These are phyloP conservation scores for Testicularia cyperi DNA, from an alignment of 1,284 basidiomycete species.

Conservation along the genomic window DNA sequence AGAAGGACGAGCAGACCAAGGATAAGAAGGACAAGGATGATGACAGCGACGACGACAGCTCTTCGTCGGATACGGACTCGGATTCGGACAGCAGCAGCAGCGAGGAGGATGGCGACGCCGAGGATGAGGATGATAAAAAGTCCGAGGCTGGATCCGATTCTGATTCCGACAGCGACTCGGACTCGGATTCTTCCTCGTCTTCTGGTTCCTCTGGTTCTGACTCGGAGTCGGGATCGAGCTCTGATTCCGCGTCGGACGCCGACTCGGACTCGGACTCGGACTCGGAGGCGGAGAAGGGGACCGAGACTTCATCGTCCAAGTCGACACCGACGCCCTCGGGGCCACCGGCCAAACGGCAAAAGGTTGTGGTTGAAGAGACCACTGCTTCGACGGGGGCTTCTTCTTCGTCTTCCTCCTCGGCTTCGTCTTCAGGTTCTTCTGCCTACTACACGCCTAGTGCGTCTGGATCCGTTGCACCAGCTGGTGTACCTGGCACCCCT, in stretches of 20 bases:
- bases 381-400: conserved; percentile 1
- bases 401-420: neutral
- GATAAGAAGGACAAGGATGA: no score
- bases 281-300: neutral
- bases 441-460: no score
- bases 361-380: neutral
- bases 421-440: neutral
- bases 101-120: conserved; percentile 6
- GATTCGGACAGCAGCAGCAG: conserved; percentile 10
- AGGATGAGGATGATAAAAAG: conserved; percentile 10
- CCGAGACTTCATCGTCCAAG: neutral
- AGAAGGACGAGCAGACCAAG: no score
- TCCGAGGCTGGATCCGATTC: conserved; percentile 5
- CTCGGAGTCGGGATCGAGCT: conserved; percentile 2
- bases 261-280: conserved; percentile 3
- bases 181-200: neutral
- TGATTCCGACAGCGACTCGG: conserved; percentile 6
- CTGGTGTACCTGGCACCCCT: no score
- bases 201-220: neutral
- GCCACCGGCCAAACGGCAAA: conserved; percentile 31
- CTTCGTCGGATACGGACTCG: conserved; percentile 8
- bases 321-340: conserved; percentile 6
- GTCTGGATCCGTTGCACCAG: no score
- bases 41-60: conserved; percentile 2
- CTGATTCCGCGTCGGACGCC: neutral